Percentiles rank a stretch among this genome's conserved stretches.
These are phyloP conservation scores for Fraxinus paxiana DNA, from an alignment of 305 asterid species.

Conservation along the genomic window DNA sequence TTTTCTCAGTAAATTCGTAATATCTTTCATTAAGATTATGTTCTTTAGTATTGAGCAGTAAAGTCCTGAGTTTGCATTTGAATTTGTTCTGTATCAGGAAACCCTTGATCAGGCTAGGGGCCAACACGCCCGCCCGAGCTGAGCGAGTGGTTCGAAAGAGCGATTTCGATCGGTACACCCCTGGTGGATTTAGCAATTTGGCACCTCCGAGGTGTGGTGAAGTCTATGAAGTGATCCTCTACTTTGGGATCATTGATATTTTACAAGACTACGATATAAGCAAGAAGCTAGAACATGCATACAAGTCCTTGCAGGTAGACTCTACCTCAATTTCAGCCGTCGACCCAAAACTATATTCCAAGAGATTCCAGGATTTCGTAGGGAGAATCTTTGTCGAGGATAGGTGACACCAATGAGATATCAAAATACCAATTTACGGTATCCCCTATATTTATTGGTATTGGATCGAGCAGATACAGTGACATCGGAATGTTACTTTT, in stretches of 20 bases:
- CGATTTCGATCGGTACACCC: constrained; percentile 62
- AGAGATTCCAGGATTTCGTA: constrained; percentile 78
- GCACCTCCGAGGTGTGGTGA: constrained; percentile 52
- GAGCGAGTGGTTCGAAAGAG: constrained; percentile 79
- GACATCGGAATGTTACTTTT: background rate
- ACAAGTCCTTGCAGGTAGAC: constrained; percentile 85
- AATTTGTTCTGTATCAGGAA: constrained; percentile 45
- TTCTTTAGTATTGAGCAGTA: background rate
- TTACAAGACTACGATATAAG: constrained; percentile 87
- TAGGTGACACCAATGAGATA: constrained; percentile 37
- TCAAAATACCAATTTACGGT: background rate
- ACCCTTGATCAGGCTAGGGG: constrained; percentile 80
- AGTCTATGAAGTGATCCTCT: constrained; percentile 75
- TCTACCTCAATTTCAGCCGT: constrained; percentile 89
- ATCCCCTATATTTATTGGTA: background rate
- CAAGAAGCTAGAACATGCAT: constrained; percentile 95
- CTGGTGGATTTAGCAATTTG: constrained; percentile 51
- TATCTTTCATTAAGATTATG: background rate
- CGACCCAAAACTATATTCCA: constrained; percentile 84
- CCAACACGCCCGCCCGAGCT: constrained; percentile 98
- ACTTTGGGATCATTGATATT: constrained; percentile 90
- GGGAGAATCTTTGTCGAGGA: constrained; percentile 78
- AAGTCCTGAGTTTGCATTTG: constrained; percentile 4
- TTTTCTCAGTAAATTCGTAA: background rate
- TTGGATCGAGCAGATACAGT: background rate